Percentiles rank a stretch among this genome's conserved stretches.
phyloP scores from a whole-genome alignment of 2,329 filamentous ascomycete genomes.

The Sordariomycetes sp. region DNA sequence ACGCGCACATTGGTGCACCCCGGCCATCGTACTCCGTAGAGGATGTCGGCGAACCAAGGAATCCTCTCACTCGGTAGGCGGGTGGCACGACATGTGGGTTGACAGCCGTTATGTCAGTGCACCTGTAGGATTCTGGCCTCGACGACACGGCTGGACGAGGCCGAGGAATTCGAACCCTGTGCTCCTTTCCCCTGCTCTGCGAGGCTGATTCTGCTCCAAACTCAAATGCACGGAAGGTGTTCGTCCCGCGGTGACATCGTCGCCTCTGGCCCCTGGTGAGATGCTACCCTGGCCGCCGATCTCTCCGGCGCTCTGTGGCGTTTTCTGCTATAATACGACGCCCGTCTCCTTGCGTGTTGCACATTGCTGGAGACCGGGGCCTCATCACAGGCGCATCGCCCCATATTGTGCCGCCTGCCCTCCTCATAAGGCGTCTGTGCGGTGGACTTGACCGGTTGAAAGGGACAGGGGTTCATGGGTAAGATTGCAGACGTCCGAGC shows the following conservation, averaged over 20 bases:
- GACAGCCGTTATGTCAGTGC: too few species aligned
- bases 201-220: neutral
- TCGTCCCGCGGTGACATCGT: neutral
- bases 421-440: neutral
- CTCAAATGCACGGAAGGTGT: neutral
- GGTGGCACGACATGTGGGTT: too few species aligned
- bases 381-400: too few species aligned
- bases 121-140: too few species aligned
- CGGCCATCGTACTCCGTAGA: neutral
- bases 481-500: conserved; percentile 5
- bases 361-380: too few species aligned
- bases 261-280: neutral
- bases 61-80: neutral
- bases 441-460: neutral
- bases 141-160: too few species aligned
- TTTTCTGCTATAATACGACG: too few species aligned
- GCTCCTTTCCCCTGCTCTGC: too few species aligned
- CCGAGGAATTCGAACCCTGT: too few species aligned
- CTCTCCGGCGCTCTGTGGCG: too few species aligned
- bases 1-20: too few species aligned
- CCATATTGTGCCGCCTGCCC: neutral
- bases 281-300: neutral
- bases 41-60: neutral
- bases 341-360: too few species aligned
- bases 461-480: neutral